Base-by-base conservation (phyloP, 495 filamentous ascomycete genomes). In the Aspergillus bridgeri region DNA sequence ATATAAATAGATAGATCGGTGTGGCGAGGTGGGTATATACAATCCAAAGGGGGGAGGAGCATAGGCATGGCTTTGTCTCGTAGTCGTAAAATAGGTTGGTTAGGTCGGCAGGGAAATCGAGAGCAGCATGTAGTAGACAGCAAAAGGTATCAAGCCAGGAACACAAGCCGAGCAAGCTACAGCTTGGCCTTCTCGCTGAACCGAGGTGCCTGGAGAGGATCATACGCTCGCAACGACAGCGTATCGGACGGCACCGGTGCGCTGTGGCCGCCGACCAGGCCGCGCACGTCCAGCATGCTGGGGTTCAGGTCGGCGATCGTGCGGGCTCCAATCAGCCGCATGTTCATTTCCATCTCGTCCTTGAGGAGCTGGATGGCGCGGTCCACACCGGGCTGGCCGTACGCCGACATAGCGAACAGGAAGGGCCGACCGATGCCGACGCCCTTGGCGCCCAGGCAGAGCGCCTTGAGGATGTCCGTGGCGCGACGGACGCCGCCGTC, bases 301-400 rank as follows among this genome's bases (percentile, higher is more conserved):
- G 91, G 86, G 56, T 86, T 90, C 52, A 98, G 73, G 53, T 98
- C 86, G 38, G 82, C 86, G 21, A 98, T 69, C 42, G 66, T 84
- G 1, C 78, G 80, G 25, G 84, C 88, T 15, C 94, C 94, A 63
- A 98, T 91, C 60, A 98, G 76, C 8, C 95, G 83, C 94, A 98
- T 98, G 64, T 90, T 90, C 93, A 98, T 96, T 79, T 93, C 92
- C 86, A 98, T 91, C 81, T 98, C 94, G 68, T 98, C 94, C 79
- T 90, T 95, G 58, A 98, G 83, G 61, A 98, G 78, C 75, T 93
- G 89, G 87, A 97, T 96, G 20, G 93, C 94, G 17, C 91, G 81
- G 61, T 94, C 86, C 23, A 97, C 93, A 58, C 94, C 94, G 3
- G 86, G 79, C 53, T 90, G 75, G 0, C 94, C 94, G 70, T 98